Evolutionary conservation across 2,329 filamentous ascomycete genomes (phyloP).

Genomic region (Aspergillus quadrilineatus): DNA sequence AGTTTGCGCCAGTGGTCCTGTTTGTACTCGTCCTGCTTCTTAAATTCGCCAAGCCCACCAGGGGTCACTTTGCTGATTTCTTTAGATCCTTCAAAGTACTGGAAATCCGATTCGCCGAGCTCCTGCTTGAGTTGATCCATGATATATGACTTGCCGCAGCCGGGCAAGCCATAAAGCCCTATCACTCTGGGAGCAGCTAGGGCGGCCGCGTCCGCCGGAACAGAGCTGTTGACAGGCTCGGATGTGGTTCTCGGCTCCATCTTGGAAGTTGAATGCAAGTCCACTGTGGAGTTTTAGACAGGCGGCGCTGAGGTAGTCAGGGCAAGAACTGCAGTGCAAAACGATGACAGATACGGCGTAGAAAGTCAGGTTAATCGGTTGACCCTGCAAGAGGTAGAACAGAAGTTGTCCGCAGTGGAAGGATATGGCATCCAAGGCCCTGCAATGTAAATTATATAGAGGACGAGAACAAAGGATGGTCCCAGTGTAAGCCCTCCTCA

Average conservation of each 20-base stretch:
- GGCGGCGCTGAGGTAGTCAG: neutral
- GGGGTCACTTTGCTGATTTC: neutral
- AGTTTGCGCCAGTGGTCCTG: too few species aligned
- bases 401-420: too few species aligned
- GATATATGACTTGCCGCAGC: neutral
- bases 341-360: neutral
- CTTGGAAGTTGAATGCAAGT: neutral
- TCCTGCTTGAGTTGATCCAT: conserved; percentile 5
- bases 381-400: too few species aligned
- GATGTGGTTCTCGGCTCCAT: too few species aligned
- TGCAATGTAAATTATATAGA: too few species aligned
- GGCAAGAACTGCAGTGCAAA: neutral
- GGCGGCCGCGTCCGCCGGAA: too few species aligned
- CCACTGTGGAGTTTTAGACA: neutral
- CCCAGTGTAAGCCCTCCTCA: too few species aligned
- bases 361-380: neutral
- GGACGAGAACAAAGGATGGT: too few species aligned
- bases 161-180: conserved; percentile 5
- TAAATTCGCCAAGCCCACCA: neutral
- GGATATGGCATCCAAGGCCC: too few species aligned
- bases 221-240: too few species aligned
- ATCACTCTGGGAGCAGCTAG: neutral
- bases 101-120: neutral
- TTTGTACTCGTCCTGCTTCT: neutral
- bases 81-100: neutral